Percentiles rank a stretch among this genome's conserved stretches.
Evolutionary conservation across 441 rosid genomes (phyloP).

Genomic region (Erodium texanum): DNA sequence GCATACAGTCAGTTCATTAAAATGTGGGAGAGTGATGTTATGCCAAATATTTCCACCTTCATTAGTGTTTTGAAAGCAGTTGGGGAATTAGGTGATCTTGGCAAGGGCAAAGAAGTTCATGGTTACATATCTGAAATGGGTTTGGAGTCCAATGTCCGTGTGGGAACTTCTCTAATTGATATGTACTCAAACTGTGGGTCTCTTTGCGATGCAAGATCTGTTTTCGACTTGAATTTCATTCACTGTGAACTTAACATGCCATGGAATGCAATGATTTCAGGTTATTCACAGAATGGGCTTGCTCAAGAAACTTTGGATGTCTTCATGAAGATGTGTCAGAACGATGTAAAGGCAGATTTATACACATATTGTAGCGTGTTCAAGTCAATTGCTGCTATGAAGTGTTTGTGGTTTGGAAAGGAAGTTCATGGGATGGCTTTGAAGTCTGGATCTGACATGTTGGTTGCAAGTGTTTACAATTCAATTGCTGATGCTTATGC

Average conservation of each 20-base stretch:
- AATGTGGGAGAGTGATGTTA: slow-evolving; percentile 25
- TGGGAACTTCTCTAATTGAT: slow-evolving; percentile 42
- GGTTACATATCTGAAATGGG: slow-evolving; percentile 23
- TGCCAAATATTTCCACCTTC: slow-evolving; percentile 25
- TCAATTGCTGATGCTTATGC: slow-evolving; percentile 39
- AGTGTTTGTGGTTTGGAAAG: slow-evolving; percentile 22
- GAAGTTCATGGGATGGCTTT: slow-evolving; percentile 32
- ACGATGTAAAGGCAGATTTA: slow-evolving; percentile 21
- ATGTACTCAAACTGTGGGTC: slow-evolving; percentile 36
- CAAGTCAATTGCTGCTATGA: slow-evolving; percentile 26
- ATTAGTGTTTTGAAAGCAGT: slow-evolving; percentile 30
- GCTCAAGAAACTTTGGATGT: slow-evolving; percentile 27
- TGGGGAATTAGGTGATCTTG: slow-evolving; percentile 30
- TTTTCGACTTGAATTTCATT: slow-evolving; percentile 25
- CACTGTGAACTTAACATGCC: slow-evolving; percentile 22
- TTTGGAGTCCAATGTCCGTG: slow-evolving; percentile 23
- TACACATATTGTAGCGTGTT: slow-evolving; percentile 35
- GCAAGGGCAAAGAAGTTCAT: slow-evolving; percentile 27
- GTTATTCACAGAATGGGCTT: slow-evolving; percentile 20
- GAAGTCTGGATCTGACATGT: slow-evolving; percentile 22
- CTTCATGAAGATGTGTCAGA: slow-evolving; percentile 29
- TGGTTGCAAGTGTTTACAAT: slow-evolving; percentile 25
- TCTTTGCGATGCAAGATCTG: slow-evolving; percentile 22
- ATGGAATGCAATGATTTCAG: slow-evolving; percentile 41
- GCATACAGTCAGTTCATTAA: slow-evolving; percentile 28